Base-by-base conservation (phyloP, 768 basidiomycete genomes). In the Fibroporia radiculosa region DNA sequence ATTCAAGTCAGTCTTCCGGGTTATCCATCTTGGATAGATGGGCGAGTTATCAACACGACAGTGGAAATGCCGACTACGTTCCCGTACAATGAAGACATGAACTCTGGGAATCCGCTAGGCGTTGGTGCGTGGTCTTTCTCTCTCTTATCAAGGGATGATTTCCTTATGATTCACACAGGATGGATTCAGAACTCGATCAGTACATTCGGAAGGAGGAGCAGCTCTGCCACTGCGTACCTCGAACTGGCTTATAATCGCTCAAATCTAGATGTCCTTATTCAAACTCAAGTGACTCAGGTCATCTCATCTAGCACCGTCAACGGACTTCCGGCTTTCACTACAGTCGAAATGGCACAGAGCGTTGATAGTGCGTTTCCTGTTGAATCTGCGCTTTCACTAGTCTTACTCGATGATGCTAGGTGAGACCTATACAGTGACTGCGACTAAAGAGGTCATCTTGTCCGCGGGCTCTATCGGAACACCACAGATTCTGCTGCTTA, bases 31-130 rank as follows among this genome's bases (percentile, higher is more conserved):
- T 23, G n/a, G 7, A 38, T 52, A 8, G 48, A 52, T 18, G 8
- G 27, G 2, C 28, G 28, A 4, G 36, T 46, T 11, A 56, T 73
- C 16, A 58, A 59, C 7, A 65, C 71, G 2, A 63, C 67, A 0
- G 27, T 58, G 22, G 57, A 69, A 40, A 48, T 67, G 3, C 53
- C 57, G 0, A 61, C 66, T 20, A 63, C 66, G 35, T 74, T 67
- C 46, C 61, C 66, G 2, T 72, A 59, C 48, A 70, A 69, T 48
- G 28, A 56, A 13, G 74, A 75, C 51, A 59, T 60, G 45, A 72
- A 73, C 48, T 63, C 65, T 20, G 73, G 74, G 12, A 56, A 53
- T 8, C 63, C 64, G 0, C 44, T 72, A 5, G 74, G 74, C 3
- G 40, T 72, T 29, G 65, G 72, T 71, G 26, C 40, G 64, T 16